Evolutionary conservation across 2,329 filamentous ascomycete genomes (phyloP).

Genomic region (Pestalotiopsis sp.): DNA sequence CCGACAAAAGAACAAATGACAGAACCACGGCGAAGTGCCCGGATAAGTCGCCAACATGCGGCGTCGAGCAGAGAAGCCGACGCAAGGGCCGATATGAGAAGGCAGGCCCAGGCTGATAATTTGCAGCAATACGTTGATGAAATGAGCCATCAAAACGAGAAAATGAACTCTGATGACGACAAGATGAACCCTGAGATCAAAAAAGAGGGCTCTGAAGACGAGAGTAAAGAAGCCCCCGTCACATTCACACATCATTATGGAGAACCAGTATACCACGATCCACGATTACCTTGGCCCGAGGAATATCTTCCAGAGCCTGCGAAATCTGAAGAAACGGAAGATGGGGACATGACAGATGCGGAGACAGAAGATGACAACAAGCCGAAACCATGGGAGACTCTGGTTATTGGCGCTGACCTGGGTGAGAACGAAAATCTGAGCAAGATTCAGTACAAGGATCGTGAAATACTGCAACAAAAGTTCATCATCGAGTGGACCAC

Average conservation of each 20-base stretch:
- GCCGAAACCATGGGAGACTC: constrained; percentile 29
- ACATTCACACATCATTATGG: not conserved
- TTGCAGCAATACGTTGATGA: not conserved
- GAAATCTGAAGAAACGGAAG: not conserved
- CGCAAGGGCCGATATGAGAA: not conserved
- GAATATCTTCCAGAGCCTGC: not conserved
- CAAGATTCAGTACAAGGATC: constrained; percentile 37
- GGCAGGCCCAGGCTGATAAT: not conserved
- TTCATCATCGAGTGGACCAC: constrained; percentile 31
- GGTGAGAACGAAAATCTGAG: constrained; percentile 36
- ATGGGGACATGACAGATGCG: not conserved
- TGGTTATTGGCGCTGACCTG: constrained; percentile 37
- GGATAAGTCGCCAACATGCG: not conserved
- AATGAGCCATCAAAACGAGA: not conserved
- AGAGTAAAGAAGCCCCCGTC: not conserved
- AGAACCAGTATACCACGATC: not conserved
- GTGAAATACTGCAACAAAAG: constrained; percentile 38
- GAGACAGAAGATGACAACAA: not conserved
- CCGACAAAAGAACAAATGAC: not conserved
- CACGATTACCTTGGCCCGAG: not conserved
- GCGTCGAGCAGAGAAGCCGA: not conserved
- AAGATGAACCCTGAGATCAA: no score
- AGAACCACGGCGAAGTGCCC: not conserved
- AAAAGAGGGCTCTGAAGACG: no score
- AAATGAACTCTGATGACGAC: no score